Base-by-base conservation (phyloP, 371 early-diverging fungal genomes). In the Apophysomyces ossiformis region DNA sequence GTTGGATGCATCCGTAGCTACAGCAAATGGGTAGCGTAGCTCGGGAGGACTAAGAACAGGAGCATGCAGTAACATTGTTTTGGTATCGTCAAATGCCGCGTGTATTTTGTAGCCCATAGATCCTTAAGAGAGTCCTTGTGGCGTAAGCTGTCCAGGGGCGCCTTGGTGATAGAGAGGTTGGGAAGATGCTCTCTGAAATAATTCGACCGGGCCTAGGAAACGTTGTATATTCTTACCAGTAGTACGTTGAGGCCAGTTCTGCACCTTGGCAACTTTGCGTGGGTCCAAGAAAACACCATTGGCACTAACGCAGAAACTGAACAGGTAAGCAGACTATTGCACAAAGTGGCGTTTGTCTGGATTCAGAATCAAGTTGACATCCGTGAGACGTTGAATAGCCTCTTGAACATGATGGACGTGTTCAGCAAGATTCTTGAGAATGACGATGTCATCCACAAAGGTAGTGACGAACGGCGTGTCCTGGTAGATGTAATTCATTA, bases 101-200 rank as follows among this genome's bases (percentile, higher is more conserved):
- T 43, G 1, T 43, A 1, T 43, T 43, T 1, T 43, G 43, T 43
- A 1, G 56, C 16, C 56, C 56, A 56, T 13, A 56, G 8, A 37
- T 16, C 16, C n/a, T n/a, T 8, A 9, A 32, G 41, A 11, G 15
- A 13, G 36, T 18, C 8, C 16, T 39, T 61, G 18, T 64, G 68
- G 2, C 66, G 63, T 35, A 73, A 46, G 7, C 35, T 38, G n/a
- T 66, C 67, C 13, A 74, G 44, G 0, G 77, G 71, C 1, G 57
- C 63, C 12, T 66, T 47, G 0, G 69, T 1, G 0, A 56, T 38
- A 21, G 61, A 43, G 12, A 66, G 58, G 0, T 59, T 9, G 0
- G 66, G 66, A 16, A 69, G 60, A 36, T 63, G 61, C 37, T 66
- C 65, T 32, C 69, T n/a, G 59, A 71, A 75, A 57, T 43, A 72